Evolutionary conservation across 371 early-diverging fungal genomes (phyloP).

Genomic region (Mortierella sp.): DNA sequence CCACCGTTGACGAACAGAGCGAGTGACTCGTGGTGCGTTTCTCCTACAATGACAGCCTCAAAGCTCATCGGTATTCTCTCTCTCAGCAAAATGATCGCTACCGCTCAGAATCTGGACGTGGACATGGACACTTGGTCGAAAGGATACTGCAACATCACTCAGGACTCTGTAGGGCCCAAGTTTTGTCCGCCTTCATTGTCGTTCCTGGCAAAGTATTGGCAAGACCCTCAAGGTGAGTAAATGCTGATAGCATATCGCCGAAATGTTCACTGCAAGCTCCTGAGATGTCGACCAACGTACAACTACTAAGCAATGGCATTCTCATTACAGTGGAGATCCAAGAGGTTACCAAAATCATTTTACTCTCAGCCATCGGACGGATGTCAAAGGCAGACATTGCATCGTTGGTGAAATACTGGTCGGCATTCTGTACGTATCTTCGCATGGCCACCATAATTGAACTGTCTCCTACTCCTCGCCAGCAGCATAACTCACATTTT

Average conservation of each 20-base stretch:
- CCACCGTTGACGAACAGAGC: conserved; percentile 59
- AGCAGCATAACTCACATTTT: not conserved
- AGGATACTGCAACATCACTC: conserved; percentile 62
- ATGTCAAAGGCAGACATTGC: conserved; percentile 64
- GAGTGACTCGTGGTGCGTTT: conserved; percentile 71
- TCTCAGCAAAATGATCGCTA: conserved; percentile 65
- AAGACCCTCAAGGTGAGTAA: conserved; percentile 80
- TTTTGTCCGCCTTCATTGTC: conserved; percentile 82
- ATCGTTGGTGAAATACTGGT: conserved; percentile 77
- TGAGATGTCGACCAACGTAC: not conserved
- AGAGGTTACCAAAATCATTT: conserved; percentile 45
- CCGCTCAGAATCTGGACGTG: conserved; percentile 57
- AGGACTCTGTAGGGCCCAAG: conserved; percentile 64
- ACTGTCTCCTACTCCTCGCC: not conserved
- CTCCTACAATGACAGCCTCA: conserved; percentile 73
- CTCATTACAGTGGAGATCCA: conserved; percentile 39
- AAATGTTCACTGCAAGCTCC: no score
- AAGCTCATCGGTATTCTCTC: conserved; percentile 71
- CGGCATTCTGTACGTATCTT: conserved; percentile 41
- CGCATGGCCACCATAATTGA: not conserved
- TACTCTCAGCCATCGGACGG: conserved; percentile 38
- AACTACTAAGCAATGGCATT: not conserved
- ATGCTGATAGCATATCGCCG: not conserved
- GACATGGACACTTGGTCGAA: conserved; percentile 39
- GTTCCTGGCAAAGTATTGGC: conserved; percentile 87